Percentiles rank a stretch among this genome's conserved stretches.
Evolutionary conservation across 202 grass and related monocot genomes (phyloP).

Genomic region (Carex sylvatica): DNA sequence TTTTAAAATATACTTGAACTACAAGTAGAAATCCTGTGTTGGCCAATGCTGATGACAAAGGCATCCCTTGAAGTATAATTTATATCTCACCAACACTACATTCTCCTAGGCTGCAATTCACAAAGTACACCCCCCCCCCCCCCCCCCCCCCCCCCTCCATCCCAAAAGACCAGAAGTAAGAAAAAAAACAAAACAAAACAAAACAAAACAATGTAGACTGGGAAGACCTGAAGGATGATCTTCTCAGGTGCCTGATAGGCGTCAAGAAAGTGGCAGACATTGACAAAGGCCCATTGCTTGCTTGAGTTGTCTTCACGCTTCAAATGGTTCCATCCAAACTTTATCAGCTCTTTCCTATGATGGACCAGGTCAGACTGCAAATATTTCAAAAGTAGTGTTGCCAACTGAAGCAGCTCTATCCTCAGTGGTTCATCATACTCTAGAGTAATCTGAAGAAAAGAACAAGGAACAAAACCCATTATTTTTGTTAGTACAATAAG

Average conservation of each 20-base stretch:
- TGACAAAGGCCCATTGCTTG: constrained; percentile 99
- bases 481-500: not conserved
- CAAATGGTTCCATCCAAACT: constrained; percentile 99
- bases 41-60: not conserved
- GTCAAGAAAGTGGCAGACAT: constrained; percentile 97
- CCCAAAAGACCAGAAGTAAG: not conserved
- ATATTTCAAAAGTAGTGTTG: constrained; percentile 98
- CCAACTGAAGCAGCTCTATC: constrained; percentile 98
- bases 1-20: not conserved
- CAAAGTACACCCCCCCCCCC: not conserved
- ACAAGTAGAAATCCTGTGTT: not conserved
- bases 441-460: constrained; percentile 67
- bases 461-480: not conserved
- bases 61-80: not conserved
- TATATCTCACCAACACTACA: too few relatives aligned
- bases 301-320: constrained; percentile 99
- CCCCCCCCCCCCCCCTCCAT: not conserved
- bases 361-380: constrained; percentile 92
- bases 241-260: constrained; percentile 99
- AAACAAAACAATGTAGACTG: not conserved
- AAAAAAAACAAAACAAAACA: too few relatives aligned
- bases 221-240: constrained; percentile 88
- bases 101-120: not conserved
- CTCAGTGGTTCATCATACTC: constrained; percentile 96
- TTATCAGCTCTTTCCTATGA: constrained; percentile 98